Conservation (phyloP, 768 basidiomycete genomes). For the Mycena vulgaris region DNA sequence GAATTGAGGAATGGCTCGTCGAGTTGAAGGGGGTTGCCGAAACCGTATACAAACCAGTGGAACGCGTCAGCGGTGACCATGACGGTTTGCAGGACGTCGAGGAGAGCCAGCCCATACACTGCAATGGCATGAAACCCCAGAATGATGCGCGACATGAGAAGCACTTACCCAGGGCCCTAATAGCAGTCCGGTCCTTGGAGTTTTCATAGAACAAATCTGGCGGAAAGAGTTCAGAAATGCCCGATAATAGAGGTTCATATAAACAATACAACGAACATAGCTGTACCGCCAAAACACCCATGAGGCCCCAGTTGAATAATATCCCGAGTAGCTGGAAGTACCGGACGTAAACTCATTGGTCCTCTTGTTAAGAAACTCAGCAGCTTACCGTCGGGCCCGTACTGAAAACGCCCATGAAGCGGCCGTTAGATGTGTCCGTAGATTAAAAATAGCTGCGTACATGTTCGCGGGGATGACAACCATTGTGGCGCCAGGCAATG, state of each 20-base stretch:
- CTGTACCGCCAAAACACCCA: slow-evolving; percentile 30
- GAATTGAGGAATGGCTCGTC: slow-evolving; percentile 36
- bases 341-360: neutral
- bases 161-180: slow-evolving; percentile 29
- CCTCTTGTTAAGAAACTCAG: neutral
- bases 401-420: slow-evolving; percentile 20
- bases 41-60: slow-evolving; percentile 45
- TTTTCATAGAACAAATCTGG: slow-evolving; percentile 26
- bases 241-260: neutral
- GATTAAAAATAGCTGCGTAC: slow-evolving; percentile 17
- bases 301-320: slow-evolving; percentile 30
- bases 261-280: slow-evolving; percentile 18
- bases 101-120: slow-evolving; percentile 41
- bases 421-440: slow-evolving; percentile 6
- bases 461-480: slow-evolving; percentile 16
- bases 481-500: slow-evolving; percentile 23
- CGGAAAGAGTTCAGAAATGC: slow-evolving; percentile 3
- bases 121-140: neutral
- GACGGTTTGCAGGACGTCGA: slow-evolving; percentile 41
- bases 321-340: slow-evolving; percentile 16
- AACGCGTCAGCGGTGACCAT: slow-evolving; percentile 43
- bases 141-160: slow-evolving; percentile 7
- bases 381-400: slow-evolving; percentile 27
- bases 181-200: slow-evolving; percentile 23
- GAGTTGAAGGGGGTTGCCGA: slow-evolving; percentile 31